Percentiles rank a stretch among this genome's conserved stretches.
Conservation (phyloP, 495 filamentous ascomycete species). For the Aspergillus ostianus region DNA sequence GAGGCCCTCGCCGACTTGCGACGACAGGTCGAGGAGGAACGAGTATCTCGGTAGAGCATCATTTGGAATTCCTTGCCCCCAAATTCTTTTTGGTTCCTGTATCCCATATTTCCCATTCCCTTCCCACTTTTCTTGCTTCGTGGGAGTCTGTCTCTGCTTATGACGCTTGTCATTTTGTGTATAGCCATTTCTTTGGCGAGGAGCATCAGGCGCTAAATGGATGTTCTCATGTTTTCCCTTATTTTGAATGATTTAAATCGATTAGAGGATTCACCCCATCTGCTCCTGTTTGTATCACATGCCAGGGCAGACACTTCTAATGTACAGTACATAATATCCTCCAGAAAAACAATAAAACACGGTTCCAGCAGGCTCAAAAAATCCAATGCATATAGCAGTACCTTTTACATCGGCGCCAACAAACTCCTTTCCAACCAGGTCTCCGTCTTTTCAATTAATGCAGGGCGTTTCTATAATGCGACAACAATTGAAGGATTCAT, state of each 20-base stretch:
- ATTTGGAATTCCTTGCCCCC: slow-evolving; percentile 9
- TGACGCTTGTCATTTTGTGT: slow-evolving; percentile 21
- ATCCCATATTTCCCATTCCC: slow-evolving; percentile 9
- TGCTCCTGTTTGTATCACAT: slow-evolving; percentile 2
- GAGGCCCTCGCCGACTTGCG: slow-evolving; percentile 43
- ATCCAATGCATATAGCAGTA: neutral
- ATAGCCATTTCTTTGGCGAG: slow-evolving; percentile 37
- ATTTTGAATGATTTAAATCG: slow-evolving; percentile 5
- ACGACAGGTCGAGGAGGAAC: slow-evolving; percentile 48
- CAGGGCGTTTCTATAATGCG: neutral
- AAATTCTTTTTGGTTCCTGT: slow-evolving; percentile 12
- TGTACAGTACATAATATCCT: slow-evolving; percentile 20
- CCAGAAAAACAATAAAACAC: neutral
- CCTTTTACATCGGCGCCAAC: neutral
- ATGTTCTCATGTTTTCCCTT: slow-evolving; percentile 16
- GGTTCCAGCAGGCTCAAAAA: neutral
- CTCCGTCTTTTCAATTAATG: neutral
- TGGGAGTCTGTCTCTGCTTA: slow-evolving; percentile 19
- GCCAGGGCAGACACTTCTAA: slow-evolving; percentile 7
- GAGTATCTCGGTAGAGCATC: slow-evolving; percentile 34
- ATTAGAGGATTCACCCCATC: neutral
- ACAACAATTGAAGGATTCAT: slow-evolving; percentile 5
- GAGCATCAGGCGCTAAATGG: slow-evolving; percentile 40
- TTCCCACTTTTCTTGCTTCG: neutral
- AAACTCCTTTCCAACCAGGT: neutral